Conservation (phyloP, 805 yeast genomes). For the Kluyveromyces starmeri region DNA sequence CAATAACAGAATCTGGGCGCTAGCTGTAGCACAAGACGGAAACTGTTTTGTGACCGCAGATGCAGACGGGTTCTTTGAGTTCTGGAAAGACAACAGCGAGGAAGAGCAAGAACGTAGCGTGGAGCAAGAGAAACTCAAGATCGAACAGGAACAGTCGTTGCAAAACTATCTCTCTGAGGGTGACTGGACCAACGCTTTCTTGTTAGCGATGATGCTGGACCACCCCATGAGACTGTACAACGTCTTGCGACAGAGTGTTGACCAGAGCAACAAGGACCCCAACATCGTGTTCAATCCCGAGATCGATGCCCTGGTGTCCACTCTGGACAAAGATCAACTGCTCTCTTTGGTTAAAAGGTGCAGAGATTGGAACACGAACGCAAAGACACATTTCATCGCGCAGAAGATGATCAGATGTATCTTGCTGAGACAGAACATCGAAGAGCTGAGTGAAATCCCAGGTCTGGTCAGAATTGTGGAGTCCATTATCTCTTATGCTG, state of each 20-base stretch:
- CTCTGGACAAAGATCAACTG: slow-evolving; percentile 52
- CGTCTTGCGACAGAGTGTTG: slow-evolving; percentile 56
- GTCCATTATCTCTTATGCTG: slow-evolving; percentile 78
- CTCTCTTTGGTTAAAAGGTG: slow-evolving; percentile 57
- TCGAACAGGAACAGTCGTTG: slow-evolving; percentile 86
- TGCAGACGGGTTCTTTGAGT: slow-evolving; percentile 85
- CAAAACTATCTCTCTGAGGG: slow-evolving; percentile 60
- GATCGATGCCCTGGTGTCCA: slow-evolving; percentile 55
- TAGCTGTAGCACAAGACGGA: slow-evolving; percentile 59
- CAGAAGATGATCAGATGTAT: slow-evolving; percentile 68
- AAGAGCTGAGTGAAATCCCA: slow-evolving; percentile 50
- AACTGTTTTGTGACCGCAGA: slow-evolving; percentile 74
- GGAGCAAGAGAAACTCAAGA: slow-evolving; percentile 42
- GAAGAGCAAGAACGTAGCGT: slow-evolving; percentile 47
- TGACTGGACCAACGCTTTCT: slow-evolving; percentile 85
- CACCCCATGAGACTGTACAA: slow-evolving; percentile 85
- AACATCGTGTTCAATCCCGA: slow-evolving; percentile 35
- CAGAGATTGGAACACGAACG: slow-evolving; percentile 93
- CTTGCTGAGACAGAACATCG: slow-evolving; percentile 45
- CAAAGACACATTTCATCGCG: slow-evolving; percentile 67
- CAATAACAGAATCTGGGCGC: slow-evolving; percentile 90
- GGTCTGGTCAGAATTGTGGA: slow-evolving; percentile 64
- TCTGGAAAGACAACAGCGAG: slow-evolving; percentile 85
- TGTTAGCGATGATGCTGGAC: slow-evolving; percentile 74
- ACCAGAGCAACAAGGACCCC: slow-evolving; percentile 33